phyloP scores from a whole-genome alignment of 306 rosid genomes.

The peach (Prunus persica) region DNA sequence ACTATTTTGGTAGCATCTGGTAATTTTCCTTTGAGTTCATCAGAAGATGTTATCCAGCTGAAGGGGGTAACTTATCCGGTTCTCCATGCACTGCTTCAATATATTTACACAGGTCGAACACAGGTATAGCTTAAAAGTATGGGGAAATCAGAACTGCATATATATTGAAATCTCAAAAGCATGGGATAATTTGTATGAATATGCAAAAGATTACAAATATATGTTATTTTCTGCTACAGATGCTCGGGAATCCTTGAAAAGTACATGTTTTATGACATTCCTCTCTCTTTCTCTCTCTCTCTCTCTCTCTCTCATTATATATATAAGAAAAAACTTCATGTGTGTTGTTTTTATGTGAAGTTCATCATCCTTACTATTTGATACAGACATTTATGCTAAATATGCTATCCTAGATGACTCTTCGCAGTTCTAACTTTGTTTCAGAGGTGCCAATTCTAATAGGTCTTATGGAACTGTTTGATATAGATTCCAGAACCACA shows the following conservation, averaged over 20 bases:
- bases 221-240: not conserved
- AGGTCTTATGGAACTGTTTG: conserved; percentile 27
- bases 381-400: not conserved
- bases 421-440: not conserved
- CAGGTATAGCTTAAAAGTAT: conserved; percentile 33
- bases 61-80: conserved; percentile 49
- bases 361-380: not conserved
- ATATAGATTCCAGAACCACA: conserved; percentile 62
- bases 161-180: not conserved
- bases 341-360: not conserved
- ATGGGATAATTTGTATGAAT: not conserved
- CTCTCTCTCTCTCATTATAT: not conserved
- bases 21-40: conserved; percentile 46
- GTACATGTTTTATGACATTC: not conserved
- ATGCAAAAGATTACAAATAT: not conserved
- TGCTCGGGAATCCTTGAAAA: conserved; percentile 1
- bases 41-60: conserved; percentile 51
- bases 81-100: conserved; percentile 76
- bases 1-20: conserved; percentile 73
- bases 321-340: not conserved
- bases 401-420: not conserved
- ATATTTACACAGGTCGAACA: conserved; percentile 81
- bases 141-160: not conserved
- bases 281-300: not conserved
- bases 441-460: conserved; percentile 5